phyloP scores from a whole-genome alignment of 176 grass and related monocot genomes.

The Musa schizocarpa region DNA sequence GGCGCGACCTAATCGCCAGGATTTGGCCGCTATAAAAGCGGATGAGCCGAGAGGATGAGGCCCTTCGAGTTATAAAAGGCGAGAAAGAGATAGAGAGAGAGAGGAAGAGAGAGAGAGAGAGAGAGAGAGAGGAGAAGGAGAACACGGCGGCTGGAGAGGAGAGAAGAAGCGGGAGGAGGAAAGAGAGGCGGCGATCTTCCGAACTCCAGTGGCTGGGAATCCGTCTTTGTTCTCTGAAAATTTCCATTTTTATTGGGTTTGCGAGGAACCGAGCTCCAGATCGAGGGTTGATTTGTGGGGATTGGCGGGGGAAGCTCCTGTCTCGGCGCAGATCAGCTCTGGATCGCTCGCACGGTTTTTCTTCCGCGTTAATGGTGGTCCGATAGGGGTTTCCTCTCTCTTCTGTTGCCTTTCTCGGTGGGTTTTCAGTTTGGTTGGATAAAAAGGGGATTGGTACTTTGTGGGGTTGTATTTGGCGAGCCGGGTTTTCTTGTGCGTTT shows the following conservation, averaged over 20 bases:
- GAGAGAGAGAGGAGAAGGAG: not conserved
- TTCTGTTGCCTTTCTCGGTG: not conserved
- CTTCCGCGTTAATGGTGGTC: not conserved
- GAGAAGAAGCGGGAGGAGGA: not conserved
- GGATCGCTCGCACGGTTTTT: not conserved
- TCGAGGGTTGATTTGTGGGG: conserved; percentile 1
- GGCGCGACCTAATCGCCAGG: too few species aligned
- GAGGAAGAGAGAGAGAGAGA: not conserved
- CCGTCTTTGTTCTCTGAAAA: not conserved
- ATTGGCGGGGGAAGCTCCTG: not conserved
- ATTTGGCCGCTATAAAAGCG: too few species aligned
- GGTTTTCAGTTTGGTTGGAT: not conserved
- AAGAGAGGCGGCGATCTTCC: not conserved
- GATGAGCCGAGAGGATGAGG: too few species aligned
- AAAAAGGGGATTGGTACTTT: not conserved
- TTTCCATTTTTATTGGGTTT: not conserved
- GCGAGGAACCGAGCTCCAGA: not conserved
- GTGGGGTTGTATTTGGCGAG: too few species aligned
- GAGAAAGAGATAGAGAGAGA: not conserved
- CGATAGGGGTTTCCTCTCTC: conserved; percentile 4
- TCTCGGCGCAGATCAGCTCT: not conserved
- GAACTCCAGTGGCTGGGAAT: not conserved
- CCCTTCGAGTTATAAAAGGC: conserved; percentile 12
- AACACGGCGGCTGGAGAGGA: conserved; percentile 10
- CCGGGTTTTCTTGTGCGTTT: not conserved